Base-by-base conservation (phyloP, 495 filamentous ascomycete genomes). In the Bryoglossum gracile region DNA sequence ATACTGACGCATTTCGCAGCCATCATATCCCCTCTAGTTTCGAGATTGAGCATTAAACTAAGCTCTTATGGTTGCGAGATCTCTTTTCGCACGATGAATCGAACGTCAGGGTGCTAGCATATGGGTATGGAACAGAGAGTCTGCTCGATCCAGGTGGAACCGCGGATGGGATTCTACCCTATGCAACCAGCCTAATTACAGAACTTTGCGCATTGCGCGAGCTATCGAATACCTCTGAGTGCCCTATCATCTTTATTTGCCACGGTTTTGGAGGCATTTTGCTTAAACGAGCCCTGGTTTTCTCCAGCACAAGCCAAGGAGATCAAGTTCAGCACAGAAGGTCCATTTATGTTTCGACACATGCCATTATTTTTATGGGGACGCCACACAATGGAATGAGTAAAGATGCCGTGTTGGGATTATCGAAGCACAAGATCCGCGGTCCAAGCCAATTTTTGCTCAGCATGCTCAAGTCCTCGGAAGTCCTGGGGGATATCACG, bases 361-460 rank as follows among this genome's bases (percentile, higher is more conserved):
- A 61, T 21, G 64, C 64, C 13, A 58, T 61, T n/a, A 53, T 69
- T 11, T 69, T 69, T 46, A 38, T 69, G 10, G 64, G 64, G n/a
- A 68, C 65, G 1, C 66, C 34, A 37, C 34, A 37, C 34, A 37
- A 37, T 37, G 34, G 34, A 37, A 37, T 37, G 34, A 37, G 34
- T 17, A 37, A 37, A 37, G 34, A 37, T 8, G 34, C 34, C 14
- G 17, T 37, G 9, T 17, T 37, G 34, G 8, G 34, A 8, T 37
- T 17, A 37, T 37, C 8, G 34, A 37, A 37, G 14, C 8, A 17
- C 14, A 37, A 37, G 34, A 8, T 8, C 14, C 8, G 14, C 8
- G 34, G 34, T 17, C 34, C 34, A 9, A 37, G 34, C 34, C 34
- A 37, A 17, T 37, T 37, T 37, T 9, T 37, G 34, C 34, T 37